A percentile compares a stretch with the other conserved stretches of the same genome.
Conservation (phyloP, 495 filamentous ascomycete genomes). For the Podospora tetraspora region DNA sequence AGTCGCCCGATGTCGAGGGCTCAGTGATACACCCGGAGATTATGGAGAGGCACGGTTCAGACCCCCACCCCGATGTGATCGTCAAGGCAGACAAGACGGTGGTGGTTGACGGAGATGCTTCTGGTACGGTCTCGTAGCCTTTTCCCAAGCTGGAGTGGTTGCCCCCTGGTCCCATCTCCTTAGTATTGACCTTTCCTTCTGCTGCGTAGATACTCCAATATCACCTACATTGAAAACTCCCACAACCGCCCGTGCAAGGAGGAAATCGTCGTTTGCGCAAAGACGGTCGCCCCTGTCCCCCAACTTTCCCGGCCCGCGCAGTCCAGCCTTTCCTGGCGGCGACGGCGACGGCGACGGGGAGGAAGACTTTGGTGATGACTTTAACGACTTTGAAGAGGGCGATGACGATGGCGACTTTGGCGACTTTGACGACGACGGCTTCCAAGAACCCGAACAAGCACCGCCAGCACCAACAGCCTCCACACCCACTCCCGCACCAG, state of each 20-base stretch:
- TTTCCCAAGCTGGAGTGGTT: constrained; percentile 13
- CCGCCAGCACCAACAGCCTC: constrained; percentile 41
- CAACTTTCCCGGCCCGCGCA: constrained; percentile 8
- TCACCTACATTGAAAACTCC: constrained; percentile 32
- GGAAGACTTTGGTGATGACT: constrained; percentile 69
- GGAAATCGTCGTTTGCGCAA: constrained; percentile 32
- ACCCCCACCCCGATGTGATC: constrained; percentile 44
- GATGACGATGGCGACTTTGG: constrained; percentile 73
- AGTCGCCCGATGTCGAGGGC: constrained; percentile 39
- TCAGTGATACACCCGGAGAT: constrained; percentile 36
- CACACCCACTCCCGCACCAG: constrained; percentile 22
- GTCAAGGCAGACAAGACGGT: constrained; percentile 38
- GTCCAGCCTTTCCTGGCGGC: constrained; percentile 1
- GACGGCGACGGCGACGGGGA: constrained; percentile 2
- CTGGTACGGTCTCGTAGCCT: constrained; percentile 38
- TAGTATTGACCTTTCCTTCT: constrained; percentile 33
- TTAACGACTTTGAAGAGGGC: constrained; percentile 93
- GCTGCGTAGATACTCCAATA: constrained; percentile 37
- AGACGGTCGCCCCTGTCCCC: constrained; percentile 19
- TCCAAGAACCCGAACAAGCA: constrained; percentile 58
- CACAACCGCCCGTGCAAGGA: constrained; percentile 23
- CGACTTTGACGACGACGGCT: constrained; percentile 79
- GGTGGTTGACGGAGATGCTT: constrained; percentile 23
- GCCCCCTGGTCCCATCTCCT: constrained; percentile 12
- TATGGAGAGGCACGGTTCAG: constrained; percentile 37